These are phyloP conservation scores for Prunus armeniaca DNA, from an alignment of 306 rosid species.

Conservation along the genomic window DNA sequence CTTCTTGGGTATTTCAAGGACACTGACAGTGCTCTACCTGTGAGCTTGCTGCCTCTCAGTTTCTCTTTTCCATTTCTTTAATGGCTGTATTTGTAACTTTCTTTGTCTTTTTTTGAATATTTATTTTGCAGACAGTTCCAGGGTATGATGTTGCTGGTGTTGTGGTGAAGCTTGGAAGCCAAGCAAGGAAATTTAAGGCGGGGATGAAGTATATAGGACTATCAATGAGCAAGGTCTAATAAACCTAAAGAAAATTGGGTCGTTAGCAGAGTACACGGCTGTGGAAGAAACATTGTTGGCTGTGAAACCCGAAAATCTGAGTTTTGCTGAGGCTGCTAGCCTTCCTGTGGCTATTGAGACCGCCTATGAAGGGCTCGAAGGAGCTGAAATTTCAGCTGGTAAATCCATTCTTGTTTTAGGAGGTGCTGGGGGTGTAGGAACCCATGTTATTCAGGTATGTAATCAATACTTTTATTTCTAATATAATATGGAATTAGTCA, in stretches of 20 bases:
- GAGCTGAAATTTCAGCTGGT: slow-evolving; percentile 39
- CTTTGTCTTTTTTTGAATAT: no score
- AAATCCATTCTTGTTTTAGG: slow-evolving; percentile 67
- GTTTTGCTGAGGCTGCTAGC: slow-evolving; percentile 75
- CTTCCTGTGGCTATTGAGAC: slow-evolving; percentile 62
- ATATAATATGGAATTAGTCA: neutral
- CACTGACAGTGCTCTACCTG: slow-evolving; percentile 19
- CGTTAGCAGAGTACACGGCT: slow-evolving; percentile 71
- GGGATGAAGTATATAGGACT: slow-evolving; percentile 71
- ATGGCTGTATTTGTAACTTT: no score
- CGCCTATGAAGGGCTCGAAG: slow-evolving; percentile 67
- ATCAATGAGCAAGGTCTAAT: slow-evolving; percentile 36
- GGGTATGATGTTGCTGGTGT: slow-evolving; percentile 71
- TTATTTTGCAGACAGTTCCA: slow-evolving; percentile 40
- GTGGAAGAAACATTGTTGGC: slow-evolving; percentile 58
- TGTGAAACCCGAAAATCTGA: slow-evolving; percentile 57
- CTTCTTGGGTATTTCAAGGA: slow-evolving; percentile 30
- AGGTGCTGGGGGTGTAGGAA: slow-evolving; percentile 80
- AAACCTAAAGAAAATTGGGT: slow-evolving; percentile 37
- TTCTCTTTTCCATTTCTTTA: no score
- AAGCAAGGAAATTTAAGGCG: slow-evolving; percentile 57
- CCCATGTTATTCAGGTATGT: slow-evolving; percentile 49
- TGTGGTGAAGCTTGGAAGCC: slow-evolving; percentile 55
- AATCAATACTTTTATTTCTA: neutral
- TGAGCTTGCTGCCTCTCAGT: neutral